Base-by-base conservation (phyloP, 768 basidiomycete species). In the Mycena belliarum region DNA sequence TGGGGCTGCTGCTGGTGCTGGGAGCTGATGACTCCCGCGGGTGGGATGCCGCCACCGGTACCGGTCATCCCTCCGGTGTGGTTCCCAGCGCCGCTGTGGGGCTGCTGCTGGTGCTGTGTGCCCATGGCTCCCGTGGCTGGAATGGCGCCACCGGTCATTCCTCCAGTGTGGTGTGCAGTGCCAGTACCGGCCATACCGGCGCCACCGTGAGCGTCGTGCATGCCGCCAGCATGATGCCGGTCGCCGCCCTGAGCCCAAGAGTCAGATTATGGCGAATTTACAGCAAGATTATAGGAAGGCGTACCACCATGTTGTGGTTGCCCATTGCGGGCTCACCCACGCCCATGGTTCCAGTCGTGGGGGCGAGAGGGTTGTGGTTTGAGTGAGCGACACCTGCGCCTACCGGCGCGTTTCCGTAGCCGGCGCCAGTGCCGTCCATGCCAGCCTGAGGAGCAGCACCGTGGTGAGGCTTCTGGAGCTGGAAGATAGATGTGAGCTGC, bases 1-100 rank as follows among this genome's bases (percentile, higher is more conserved):
- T 14, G 16, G 29, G 20, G 57, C 9, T 64, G 40, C 21, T 29
- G 50, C n/a, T 70, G 61, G 48, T 29, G 49, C 18, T 70, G 61
- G 48, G 54, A 23, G 29, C 15, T 25, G 26, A 32, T 41, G 38
- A 20, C 12, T 21, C 18, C 25, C 6, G 35, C 18, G 21, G 54
- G 26, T 9, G 57, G 40, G 18, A 52, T 59, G 15, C 38, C 45
- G 6, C 23, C 10, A 20, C 38, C 32, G 57, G 23, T n/a, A 18
- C 82, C 78, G 23, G 76, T 61, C 6, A 72, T 64, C n/a, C 68
- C 64, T 0, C 74, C 76, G n/a, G n/a, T n/a, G n/a, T n/a, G n/a
- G n/a, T n/a, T n/a, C n/a, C n/a, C n/a, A n/a, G 65, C 64, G 24
- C 72, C 71, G 12, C 66, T 9, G 28, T 14, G 16, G 29, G 20